Evolutionary conservation across 106 monocot species (phyloP).

Genomic region (Dendrobium huoshanense): DNA sequence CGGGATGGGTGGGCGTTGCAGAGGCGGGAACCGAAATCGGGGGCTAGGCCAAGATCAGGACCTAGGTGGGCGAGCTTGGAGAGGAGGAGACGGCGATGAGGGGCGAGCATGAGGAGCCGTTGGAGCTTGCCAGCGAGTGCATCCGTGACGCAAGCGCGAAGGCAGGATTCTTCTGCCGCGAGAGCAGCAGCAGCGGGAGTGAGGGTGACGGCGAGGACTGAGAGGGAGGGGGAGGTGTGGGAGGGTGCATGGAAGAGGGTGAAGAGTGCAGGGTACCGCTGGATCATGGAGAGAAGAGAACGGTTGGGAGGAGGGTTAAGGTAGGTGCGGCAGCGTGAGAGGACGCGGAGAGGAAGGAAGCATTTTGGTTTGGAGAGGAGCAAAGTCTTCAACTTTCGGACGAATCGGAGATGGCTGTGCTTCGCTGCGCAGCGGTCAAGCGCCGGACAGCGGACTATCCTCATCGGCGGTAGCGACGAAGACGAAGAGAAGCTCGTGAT

Average conservation of each 20-base stretch:
- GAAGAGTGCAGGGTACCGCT: slow-evolving; percentile 83
- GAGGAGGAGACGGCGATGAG: slow-evolving; percentile 45
- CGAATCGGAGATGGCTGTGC: slow-evolving; percentile 76
- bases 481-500: slow-evolving; percentile 7
- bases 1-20: slow-evolving; percentile 52
- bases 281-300: slow-evolving; percentile 62
- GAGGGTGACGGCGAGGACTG: slow-evolving; percentile 42
- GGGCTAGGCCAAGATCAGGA: slow-evolving; percentile 77
- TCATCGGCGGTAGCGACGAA: slow-evolving; percentile 19
- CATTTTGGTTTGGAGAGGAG: slow-evolving; percentile 91
- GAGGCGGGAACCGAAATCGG: slow-evolving; percentile 60
- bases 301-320: slow-evolving; percentile 46
- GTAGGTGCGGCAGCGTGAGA: slow-evolving; percentile 71
- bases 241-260: slow-evolving; percentile 47
- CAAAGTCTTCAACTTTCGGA: slow-evolving; percentile 62
- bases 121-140: slow-evolving; percentile 69
- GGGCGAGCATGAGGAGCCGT: slow-evolving; percentile 59
- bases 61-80: slow-evolving; percentile 77
- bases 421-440: slow-evolving; percentile 70
- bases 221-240: slow-evolving; percentile 20
- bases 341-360: slow-evolving; percentile 82
- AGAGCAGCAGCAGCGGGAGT: slow-evolving; percentile 57
- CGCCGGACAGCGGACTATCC: slow-evolving; percentile 40
- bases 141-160: slow-evolving; percentile 19
- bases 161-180: slow-evolving; percentile 23